These are phyloP conservation scores for Agrostemma githago DNA, from an alignment of 148 eudicot genomes.

Conservation along the genomic window DNA sequence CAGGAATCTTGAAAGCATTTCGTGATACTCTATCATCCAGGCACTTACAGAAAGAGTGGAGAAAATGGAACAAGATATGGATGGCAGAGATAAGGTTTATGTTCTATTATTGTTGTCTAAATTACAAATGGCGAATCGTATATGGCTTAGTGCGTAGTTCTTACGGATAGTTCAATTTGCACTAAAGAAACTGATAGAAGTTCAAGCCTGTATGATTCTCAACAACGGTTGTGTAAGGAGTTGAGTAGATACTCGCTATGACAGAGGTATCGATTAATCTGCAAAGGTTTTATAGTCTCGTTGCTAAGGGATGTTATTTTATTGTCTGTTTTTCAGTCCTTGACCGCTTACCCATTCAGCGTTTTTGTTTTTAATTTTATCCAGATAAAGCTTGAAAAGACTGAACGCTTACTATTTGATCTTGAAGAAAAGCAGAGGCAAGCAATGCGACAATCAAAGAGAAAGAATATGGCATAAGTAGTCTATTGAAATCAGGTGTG, in stretches of 20 bases:
- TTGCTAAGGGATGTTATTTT: not conserved
- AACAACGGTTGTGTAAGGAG: conserved; percentile 68
- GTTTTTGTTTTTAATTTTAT: conserved; percentile 6
- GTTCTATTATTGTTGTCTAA: not conserved
- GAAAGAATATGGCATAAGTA: conserved; percentile 78
- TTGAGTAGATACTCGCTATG: conserved; percentile 74
- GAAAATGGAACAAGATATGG: conserved; percentile 79
- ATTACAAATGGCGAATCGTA: conserved; percentile 1
- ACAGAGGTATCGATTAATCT: conserved; percentile 59
- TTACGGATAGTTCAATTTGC: not conserved
- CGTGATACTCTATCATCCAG: conserved; percentile 36
- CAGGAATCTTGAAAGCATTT: not conserved
- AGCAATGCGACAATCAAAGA: conserved; percentile 92
- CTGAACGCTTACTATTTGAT: conserved; percentile 75
- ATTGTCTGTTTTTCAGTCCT: not conserved
- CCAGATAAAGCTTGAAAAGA: conserved; percentile 90
- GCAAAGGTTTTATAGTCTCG: not conserved
- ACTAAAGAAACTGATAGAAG: conserved; percentile 69
- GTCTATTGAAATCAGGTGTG: conserved; percentile 91
- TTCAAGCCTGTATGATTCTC: conserved; percentile 75
- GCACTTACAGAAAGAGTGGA: conserved; percentile 86
- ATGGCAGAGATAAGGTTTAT: conserved; percentile 79
- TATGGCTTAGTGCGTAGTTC: conserved; percentile 6
- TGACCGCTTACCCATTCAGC: not conserved
- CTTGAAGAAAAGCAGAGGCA: conserved; percentile 94